Conservation (phyloP, 2,329 filamentous ascomycete species). For the Botryotinia convoluta region DNA sequence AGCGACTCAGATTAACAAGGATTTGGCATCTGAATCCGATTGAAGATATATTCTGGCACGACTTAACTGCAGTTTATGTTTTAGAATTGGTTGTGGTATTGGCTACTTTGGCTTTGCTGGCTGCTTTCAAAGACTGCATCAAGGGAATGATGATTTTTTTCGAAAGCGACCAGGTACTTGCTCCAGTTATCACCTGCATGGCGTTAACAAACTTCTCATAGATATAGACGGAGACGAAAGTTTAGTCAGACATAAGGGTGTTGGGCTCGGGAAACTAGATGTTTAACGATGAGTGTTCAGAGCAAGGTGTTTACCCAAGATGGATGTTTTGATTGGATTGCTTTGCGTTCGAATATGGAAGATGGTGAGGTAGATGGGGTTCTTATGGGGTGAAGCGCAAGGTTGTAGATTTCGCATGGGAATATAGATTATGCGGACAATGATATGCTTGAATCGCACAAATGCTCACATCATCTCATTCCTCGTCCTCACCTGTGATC, state of each 20-base stretch:
- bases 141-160: neutral
- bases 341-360: constrained; percentile 1
- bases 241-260: neutral
- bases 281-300: neutral
- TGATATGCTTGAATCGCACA: too few species aligned
- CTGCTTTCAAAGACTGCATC: constrained; percentile 5
- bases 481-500: neutral
- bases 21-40: neutral
- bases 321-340: neutral
- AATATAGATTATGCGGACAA: neutral
- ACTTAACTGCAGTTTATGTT: neutral
- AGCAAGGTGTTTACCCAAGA: neutral
- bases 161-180: constrained; percentile 6
- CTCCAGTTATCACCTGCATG: constrained; percentile 9
- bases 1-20: neutral
- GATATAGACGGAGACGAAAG: neutral
- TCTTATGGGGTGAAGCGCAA: neutral
- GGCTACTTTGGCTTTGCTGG: constrained; percentile 10
- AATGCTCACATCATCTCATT: neutral
- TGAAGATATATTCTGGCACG: neutral
- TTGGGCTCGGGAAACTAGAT: neutral
- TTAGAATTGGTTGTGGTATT: neutral
- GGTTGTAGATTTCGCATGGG: neutral
- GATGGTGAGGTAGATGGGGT: neutral
- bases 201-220: constrained; percentile 13